These are phyloP conservation scores for Saccharomyces kudriavzevii DNA, from an alignment of 805 yeast genomes.

Conservation along the genomic window DNA sequence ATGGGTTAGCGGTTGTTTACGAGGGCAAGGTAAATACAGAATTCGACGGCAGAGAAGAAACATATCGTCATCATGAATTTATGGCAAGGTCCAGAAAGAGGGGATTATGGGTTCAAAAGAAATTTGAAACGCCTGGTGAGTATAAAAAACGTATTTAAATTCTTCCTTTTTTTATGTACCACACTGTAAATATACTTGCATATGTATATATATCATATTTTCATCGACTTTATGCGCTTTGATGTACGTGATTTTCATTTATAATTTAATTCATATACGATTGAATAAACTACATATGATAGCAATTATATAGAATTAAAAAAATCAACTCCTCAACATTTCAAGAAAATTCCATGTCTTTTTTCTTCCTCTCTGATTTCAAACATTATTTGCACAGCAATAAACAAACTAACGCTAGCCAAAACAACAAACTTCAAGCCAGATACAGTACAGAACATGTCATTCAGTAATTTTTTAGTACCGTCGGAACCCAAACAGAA, in stretches of 20 bases:
- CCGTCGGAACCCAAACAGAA: conserved; percentile 92
- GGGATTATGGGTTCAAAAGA: conserved; percentile 65
- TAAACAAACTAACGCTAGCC: conserved; percentile 61
- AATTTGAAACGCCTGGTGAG: conserved; percentile 66
- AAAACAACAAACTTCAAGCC: conserved; percentile 58
- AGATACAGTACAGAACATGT: conserved; percentile 60
- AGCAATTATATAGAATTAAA: background rate
- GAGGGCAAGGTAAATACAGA: conserved; percentile 78
- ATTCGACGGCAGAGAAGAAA: conserved; percentile 66
- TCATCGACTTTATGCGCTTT: background rate
- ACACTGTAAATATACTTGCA: background rate
- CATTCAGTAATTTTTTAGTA: conserved; percentile 51
- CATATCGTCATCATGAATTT: conserved; percentile 52
- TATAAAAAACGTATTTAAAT: conserved; percentile 42
- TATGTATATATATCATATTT: background rate
- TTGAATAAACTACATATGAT: background rate
- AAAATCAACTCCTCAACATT: conserved; percentile 38
- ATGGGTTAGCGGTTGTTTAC: conserved; percentile 81
- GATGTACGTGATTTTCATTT: background rate
- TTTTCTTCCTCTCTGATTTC: conserved; percentile 82
- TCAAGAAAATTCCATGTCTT: conserved; percentile 72
- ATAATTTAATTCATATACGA: background rate
- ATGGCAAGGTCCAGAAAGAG: conserved; percentile 45
- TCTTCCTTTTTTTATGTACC: background rate
- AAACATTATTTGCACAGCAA: conserved; percentile 89